phyloP scores from a whole-genome alignment of 2,329 filamentous ascomycete genomes.

The Aspergillus hiratsukae region DNA sequence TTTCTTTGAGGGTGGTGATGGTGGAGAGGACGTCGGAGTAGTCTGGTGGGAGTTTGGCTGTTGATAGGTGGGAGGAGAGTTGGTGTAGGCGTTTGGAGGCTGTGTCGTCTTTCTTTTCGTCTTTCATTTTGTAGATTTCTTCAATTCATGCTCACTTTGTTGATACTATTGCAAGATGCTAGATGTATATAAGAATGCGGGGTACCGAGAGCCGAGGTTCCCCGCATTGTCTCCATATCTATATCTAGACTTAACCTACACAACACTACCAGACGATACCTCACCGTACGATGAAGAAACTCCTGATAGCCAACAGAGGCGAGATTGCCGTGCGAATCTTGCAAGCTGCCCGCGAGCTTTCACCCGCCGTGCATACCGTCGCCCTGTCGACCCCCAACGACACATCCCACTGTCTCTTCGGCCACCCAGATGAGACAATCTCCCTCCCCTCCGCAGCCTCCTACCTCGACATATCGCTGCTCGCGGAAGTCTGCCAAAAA shows the following conservation, averaged over 20 bases:
- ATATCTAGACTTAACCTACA: not conserved
- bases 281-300: constrained; percentile 42
- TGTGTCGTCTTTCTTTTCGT: constrained; percentile 9
- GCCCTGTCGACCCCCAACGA: constrained; percentile 55
- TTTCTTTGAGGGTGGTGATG: constrained; percentile 47
- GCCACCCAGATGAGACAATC: constrained; percentile 46
- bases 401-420: constrained; percentile 50
- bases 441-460: constrained; percentile 47
- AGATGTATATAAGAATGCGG: not conserved
- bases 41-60: constrained; percentile 48
- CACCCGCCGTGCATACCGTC: constrained; percentile 47
- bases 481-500: constrained; percentile 47
- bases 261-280: constrained; percentile 8
- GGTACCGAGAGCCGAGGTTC: not conserved
- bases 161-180: not conserved
- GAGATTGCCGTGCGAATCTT: constrained; percentile 62
- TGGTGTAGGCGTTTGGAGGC: constrained; percentile 46
- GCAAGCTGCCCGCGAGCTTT: constrained; percentile 55
- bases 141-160: not conserved
- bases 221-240: not conserved
- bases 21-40: constrained; percentile 60
- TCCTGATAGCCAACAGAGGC: constrained; percentile 57
- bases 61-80: constrained; percentile 43
- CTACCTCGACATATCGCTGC: constrained; percentile 50
- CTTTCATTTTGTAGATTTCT: constrained; percentile 7